These are phyloP conservation scores for Symbiodinium natans DNA, from an alignment of 73 alveolate species.

Conservation along the genomic window DNA sequence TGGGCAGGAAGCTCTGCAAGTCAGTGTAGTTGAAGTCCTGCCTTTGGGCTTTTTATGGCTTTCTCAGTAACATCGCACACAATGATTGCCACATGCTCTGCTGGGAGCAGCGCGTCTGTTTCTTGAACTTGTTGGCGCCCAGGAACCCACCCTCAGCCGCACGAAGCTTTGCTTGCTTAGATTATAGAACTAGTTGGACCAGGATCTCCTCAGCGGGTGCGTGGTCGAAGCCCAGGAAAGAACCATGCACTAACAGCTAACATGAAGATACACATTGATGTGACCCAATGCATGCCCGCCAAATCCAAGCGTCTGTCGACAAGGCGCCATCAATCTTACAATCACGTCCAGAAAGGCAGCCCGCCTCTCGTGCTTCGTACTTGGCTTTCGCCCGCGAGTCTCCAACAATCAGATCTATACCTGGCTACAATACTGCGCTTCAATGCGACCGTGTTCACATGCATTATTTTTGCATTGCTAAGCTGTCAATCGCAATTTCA, in stretches of 20 bases:
- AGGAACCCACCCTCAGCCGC: constrained; percentile 72
- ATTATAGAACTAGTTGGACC: too few relatives aligned
- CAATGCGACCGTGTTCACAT: too few relatives aligned
- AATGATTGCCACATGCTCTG: not conserved
- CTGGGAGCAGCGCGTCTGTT: constrained; percentile 35
- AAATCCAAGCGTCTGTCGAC: too few relatives aligned
- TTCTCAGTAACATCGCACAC: not conserved
- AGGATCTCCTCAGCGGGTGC: too few relatives aligned
- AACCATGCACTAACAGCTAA: too few relatives aligned
- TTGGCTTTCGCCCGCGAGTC: constrained; percentile 61
- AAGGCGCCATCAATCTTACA: too few relatives aligned
- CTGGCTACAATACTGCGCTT: not conserved
- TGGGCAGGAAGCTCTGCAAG: constrained; percentile 84
- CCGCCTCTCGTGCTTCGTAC: constrained; percentile 86
- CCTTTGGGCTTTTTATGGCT: not conserved
- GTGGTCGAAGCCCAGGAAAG: too few relatives aligned
- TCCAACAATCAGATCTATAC: constrained; percentile 58
- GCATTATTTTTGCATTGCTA: not conserved
- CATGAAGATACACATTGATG: too few relatives aligned
- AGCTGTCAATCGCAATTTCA: constrained; percentile 18
- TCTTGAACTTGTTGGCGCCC: constrained; percentile 92
- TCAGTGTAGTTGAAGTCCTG: constrained; percentile 84
- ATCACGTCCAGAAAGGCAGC: too few relatives aligned
- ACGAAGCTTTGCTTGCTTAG: not conserved
- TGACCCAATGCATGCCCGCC: too few relatives aligned